Base-by-base conservation (phyloP, 2,329 filamentous ascomycete species). In the Botrytis elliptica region DNA sequence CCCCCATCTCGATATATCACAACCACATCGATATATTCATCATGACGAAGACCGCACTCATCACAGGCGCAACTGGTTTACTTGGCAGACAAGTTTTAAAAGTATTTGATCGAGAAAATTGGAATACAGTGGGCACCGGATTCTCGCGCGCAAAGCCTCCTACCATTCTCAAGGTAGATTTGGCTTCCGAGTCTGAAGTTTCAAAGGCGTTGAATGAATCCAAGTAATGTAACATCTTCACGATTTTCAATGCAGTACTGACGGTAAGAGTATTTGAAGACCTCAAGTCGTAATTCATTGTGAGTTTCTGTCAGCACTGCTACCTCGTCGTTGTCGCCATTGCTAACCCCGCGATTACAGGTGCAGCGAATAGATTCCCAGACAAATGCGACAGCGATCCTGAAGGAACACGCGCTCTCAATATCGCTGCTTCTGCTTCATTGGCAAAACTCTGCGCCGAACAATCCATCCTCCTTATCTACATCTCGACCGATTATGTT, bases 41-140 rank as follows among this genome's bases (percentile, higher is more conserved):
- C 38, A 81, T 81, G 80, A 64, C 77, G 18, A 80, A 87, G 74
- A 90, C 87, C 40, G 93, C 88, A 16, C 86, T 97, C 40, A 85
- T 97, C 72, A 97, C 94, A 10, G 94, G 94, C 73, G 94, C 93
- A 55, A 95, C 92, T 33, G 94, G 94, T 72, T 87, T 97, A 18
- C 87, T 97, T 2, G 94, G 95, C 67, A 89, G 94, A 62, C 90
- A 96, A 82, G 92, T 97, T 18, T 85, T 91, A 72, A 88, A 87
- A 75, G 88, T 88, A 20, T 97, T 97, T 81, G 85, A 90, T 71
- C 83, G 86, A 73, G 87, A 85, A 44, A 86, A 87, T 55, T 97
- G 93, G 89, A 84, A 85, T n/a, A 89, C 90, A 73, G 90, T 90
- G 76, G 92, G 93, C 66, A 92, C 91, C 4, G 93, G 93, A 25